phyloP scores from a whole-genome alignment of 2,329 filamentous ascomycete genomes.

The Monilinia vaccinii-corymbosi region DNA sequence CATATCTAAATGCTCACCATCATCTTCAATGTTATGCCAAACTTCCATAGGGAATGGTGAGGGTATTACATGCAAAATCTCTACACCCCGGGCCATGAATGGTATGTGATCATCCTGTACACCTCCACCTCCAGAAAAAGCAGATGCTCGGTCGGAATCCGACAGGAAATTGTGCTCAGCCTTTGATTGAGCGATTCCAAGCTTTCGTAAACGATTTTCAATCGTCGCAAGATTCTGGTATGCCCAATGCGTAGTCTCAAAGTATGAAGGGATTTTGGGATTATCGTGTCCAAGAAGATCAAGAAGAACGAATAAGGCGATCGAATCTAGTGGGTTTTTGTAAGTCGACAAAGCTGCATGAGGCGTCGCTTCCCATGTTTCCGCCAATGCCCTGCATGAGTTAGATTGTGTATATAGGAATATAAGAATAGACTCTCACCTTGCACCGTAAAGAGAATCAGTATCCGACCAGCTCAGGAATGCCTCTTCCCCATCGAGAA shows the following conservation, averaged over 20 bases:
- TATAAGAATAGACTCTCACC: constrained; percentile 39
- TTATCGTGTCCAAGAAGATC: constrained; percentile 69
- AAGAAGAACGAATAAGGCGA: constrained; percentile 82
- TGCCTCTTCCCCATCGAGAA: constrained; percentile 92
- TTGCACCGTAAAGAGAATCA: constrained; percentile 83
- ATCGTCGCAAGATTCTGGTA: constrained; percentile 68
- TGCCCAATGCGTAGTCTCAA: constrained; percentile 86
- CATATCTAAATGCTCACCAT: constrained; percentile 75
- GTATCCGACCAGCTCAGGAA: constrained; percentile 70
- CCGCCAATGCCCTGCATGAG: constrained; percentile 56
- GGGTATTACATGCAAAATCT: constrained; percentile 84
- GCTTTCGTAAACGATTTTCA: constrained; percentile 62
- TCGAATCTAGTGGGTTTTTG: constrained; percentile 64
- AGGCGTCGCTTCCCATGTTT: constrained; percentile 64
- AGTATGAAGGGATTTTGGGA: constrained; percentile 75
- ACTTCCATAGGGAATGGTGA: constrained; percentile 63
- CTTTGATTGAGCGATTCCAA: constrained; percentile 56
- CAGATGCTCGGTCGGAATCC: constrained; percentile 42
- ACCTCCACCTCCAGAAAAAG: constrained; percentile 40
- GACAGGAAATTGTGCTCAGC: constrained; percentile 52
- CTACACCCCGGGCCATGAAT: constrained; percentile 78
- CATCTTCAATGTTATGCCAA: constrained; percentile 81
- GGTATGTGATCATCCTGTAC: constrained; percentile 87
- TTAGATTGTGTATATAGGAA: constrained; percentile 8
- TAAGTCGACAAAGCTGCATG: constrained; percentile 68